Base-by-base conservation (phyloP, 1,284 basidiomycete genomes). In the Sporisorium exsertum region DNA sequence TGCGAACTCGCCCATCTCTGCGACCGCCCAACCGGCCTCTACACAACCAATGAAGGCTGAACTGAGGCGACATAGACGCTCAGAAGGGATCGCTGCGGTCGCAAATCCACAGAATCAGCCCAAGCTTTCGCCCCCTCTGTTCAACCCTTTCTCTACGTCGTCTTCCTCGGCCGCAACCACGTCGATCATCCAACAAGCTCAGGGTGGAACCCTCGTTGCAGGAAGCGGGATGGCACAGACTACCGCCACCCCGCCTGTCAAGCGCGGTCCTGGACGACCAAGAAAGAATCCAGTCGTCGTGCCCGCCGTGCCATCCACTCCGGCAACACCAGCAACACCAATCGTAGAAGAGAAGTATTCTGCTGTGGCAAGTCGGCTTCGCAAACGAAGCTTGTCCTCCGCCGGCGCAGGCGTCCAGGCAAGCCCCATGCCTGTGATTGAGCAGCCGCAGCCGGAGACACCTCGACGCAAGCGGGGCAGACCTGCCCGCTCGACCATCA, bases 401-500 rank as follows among this genome's bases (percentile, higher is more conserved):
- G 64, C 22, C 32, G 22, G 37, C 16, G 10, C 52, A 9, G 18
- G 8, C 15, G 37, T 18, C 5, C 26, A 20, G 2, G 35, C 35
- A n/a, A 43, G 32, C 8, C 22, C 52, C 12, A 3, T 52, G 12
- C 7, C 20, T 15, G 43, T 20, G 2, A 5, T 26, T 20, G 37
- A 37, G 16, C 33, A 35, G 24, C 35, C 8, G 6, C 20, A 22
- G 40, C 42, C 18, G 2, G 50, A 26, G 20, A 33, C 50, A 15
- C 56, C 69, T 26, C 40, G 33, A 45, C 59, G 64, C 32, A 72
- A 72, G 47, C 50, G 69, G 40, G 60, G 69, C n/a, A 62, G 59
- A 15, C 59, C 56, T 22, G 32, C 46, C 5, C 55, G 55, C 46
- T 24, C 8, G n/a, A 18, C 42, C 16, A 16, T 24, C 29, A 26